Conservation (phyloP, 345 rosid genomes). For the Hibiscus tridactylites region DNA sequence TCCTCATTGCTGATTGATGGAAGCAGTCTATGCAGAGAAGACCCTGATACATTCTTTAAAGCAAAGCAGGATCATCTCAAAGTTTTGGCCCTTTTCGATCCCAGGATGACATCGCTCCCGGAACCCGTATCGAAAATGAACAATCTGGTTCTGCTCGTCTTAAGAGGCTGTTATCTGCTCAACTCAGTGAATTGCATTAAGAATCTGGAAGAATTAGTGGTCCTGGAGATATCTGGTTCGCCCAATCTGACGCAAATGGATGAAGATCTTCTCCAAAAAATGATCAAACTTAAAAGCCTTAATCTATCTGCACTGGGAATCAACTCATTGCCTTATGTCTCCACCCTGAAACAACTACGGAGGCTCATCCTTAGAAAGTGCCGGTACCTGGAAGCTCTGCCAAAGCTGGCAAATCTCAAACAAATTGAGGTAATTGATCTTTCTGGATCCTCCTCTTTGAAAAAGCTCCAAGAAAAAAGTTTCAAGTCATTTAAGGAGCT, state of each 20-base stretch:
- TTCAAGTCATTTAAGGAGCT: constrained; percentile 23
- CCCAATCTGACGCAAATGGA: constrained; percentile 23
- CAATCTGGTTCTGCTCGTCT: constrained; percentile 33
- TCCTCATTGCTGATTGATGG: constrained; percentile 43
- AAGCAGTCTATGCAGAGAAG: constrained; percentile 19
- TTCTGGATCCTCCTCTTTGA: constrained; percentile 31
- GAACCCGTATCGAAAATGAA: constrained; percentile 6
- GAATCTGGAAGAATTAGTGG: constrained; percentile 20
- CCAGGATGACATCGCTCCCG: constrained; percentile 15
- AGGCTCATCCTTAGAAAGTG: constrained; percentile 40
- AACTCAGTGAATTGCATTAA: constrained; percentile 7
- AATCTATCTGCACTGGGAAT: constrained; percentile 38
- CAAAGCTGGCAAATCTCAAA: constrained; percentile 19
- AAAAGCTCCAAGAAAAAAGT: constrained; percentile 19
- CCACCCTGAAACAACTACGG: constrained; percentile 21
- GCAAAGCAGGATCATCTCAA: constrained; percentile 17
- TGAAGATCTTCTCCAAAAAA: constrained; percentile 17
- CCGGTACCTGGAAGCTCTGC: constrained; percentile 26
- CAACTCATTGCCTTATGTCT: constrained; percentile 24
- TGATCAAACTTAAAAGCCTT: constrained; percentile 33
- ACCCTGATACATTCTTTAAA: constrained; percentile 16
- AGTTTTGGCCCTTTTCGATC: constrained; percentile 37
- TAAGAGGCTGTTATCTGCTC: constrained; percentile 40
- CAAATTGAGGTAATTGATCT: constrained; percentile 48
- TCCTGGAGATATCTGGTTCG: constrained; percentile 57